phyloP scores from a whole-genome alignment of 2,329 filamentous ascomycete genomes.

The Diplodia corticola region DNA sequence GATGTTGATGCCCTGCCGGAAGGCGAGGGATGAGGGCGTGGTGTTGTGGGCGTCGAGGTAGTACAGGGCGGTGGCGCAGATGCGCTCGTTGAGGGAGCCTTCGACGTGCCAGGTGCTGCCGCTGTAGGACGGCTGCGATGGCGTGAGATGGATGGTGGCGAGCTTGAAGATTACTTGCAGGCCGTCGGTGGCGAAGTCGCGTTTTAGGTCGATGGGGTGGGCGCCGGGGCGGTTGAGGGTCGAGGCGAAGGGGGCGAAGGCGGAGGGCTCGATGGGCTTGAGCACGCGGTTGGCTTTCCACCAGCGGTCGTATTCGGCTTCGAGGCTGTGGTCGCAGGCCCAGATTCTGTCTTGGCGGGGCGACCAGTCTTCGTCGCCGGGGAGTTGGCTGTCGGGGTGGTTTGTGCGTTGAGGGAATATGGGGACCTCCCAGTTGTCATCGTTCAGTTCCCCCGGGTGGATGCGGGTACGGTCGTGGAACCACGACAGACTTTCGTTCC shows the following conservation, averaged over 20 bases:
- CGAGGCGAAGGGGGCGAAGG: not conserved
- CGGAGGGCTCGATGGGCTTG: not conserved
- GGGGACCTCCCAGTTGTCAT: not conserved
- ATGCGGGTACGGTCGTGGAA: conserved; percentile 17
- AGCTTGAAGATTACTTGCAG: conserved; percentile 67
- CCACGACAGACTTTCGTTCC: conserved; percentile 41
- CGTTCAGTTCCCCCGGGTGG: not conserved
- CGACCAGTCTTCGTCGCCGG: not conserved
- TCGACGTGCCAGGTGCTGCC: conserved; percentile 58
- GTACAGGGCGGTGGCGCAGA: conserved; percentile 63
- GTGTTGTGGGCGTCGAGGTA: conserved; percentile 65
- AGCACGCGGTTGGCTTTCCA: not conserved
- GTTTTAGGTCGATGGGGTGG: conserved; percentile 26
- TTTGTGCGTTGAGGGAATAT: not conserved
- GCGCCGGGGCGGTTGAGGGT: not conserved
- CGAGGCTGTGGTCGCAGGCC: not conserved
- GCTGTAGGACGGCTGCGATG: conserved; percentile 56
- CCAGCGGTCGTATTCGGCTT: not conserved
- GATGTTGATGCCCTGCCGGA: conserved; percentile 43
- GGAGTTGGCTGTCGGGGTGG: not conserved
- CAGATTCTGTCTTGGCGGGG: not conserved
- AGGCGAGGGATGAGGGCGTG: conserved; percentile 52
- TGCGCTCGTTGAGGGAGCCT: conserved; percentile 59
- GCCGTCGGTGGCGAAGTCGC: conserved; percentile 43
- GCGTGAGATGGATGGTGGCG: conserved; percentile 59